Base-by-base conservation (phyloP, 78 protist species). In the Neovahlkampfia damariscottae region DNA sequence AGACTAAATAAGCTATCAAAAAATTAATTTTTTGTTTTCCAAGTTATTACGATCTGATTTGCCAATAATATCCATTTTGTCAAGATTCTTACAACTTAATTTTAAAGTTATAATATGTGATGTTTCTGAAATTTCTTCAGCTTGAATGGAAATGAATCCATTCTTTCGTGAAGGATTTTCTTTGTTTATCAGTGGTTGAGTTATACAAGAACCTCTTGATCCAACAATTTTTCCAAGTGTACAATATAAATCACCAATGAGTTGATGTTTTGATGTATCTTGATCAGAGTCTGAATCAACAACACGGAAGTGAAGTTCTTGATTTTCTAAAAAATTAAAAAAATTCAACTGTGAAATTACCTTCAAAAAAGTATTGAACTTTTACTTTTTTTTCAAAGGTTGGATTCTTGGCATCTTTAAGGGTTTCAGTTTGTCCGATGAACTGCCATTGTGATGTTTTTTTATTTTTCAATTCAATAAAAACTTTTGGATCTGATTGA, bases 321-420 rank as follows among this genome's bases (percentile, higher is more conserved):
- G n/a, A n/a, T n/a, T n/a, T 6, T 27, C 5, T 31, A 41, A 80
- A 10, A 3, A 41, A 31, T 81, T 88, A 86, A 6, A 40, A 0
- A n/a, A n/a, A 19, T 50, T 19, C 62, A 50, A 50, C 19, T 50
- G 62, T 50, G 62, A 50, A 50, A 8, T 50, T 59, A 28, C 29
- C 31, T 72, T 88, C 92, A 30, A 88, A 88, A 41, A 38, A 38
- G 50, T 84, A 88, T 38, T 84, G 83, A 0, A 82, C 10, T 5
- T 0, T 28, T 3, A 88, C 39, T 3, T 73, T 41, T 27, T 38
- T 77, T 27, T 38, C 74, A 28, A 88, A 88, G 38, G 5, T 3
- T 30, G 78, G 78, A 5, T 70, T 59, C 34, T 58, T 27, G 9
- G 19, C 50, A 29, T 74, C 50, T 67, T 6, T 58, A 31, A 50